Percentiles rank a stretch among this genome's conserved stretches.
Evolutionary conservation across 2,329 filamentous ascomycete species (phyloP).

Genomic region (Claviceps maximensis): DNA sequence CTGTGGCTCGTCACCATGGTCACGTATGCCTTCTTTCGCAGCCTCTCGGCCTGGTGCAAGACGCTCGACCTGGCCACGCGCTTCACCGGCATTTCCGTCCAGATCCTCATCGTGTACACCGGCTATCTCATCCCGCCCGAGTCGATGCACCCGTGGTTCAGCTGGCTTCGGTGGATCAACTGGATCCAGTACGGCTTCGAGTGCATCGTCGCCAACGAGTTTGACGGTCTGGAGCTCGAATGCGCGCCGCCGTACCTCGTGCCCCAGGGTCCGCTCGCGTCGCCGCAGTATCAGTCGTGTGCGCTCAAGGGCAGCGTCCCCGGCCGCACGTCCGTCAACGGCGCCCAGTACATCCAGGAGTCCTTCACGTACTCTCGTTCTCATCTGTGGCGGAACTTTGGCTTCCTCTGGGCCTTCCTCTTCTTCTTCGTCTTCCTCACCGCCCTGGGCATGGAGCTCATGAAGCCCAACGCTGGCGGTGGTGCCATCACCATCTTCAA

Average conservation of each 20-base stretch:
- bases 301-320: constrained; percentile 32
- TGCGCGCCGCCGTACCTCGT: constrained; percentile 47
- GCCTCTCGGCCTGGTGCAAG: constrained; percentile 43
- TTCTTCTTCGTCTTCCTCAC: constrained; percentile 63
- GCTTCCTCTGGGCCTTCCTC: constrained; percentile 62
- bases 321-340: constrained; percentile 34
- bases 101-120: constrained; percentile 54
- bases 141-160: constrained; percentile 43
- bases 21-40: constrained; percentile 46
- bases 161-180: constrained; percentile 58
- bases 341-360: constrained; percentile 40
- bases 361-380: constrained; percentile 40
- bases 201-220: constrained; percentile 53
- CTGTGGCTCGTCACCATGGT: constrained; percentile 43
- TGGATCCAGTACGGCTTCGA: constrained; percentile 60
- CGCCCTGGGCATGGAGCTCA: constrained; percentile 52
- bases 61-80: constrained; percentile 51
- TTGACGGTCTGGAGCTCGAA: constrained; percentile 39
- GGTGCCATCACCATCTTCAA: constrained; percentile 50
- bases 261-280: constrained; percentile 26
- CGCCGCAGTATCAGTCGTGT: constrained; percentile 37
- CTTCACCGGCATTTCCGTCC: constrained; percentile 41
- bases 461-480: constrained; percentile 47
- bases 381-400: constrained; percentile 65
- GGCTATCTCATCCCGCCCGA: constrained; percentile 49